Percentiles rank a stretch among this genome's conserved stretches.
These are phyloP conservation scores for Amauroascus verrucosus DNA, from an alignment of 2,329 filamentous ascomycete species.

Conservation along the genomic window DNA sequence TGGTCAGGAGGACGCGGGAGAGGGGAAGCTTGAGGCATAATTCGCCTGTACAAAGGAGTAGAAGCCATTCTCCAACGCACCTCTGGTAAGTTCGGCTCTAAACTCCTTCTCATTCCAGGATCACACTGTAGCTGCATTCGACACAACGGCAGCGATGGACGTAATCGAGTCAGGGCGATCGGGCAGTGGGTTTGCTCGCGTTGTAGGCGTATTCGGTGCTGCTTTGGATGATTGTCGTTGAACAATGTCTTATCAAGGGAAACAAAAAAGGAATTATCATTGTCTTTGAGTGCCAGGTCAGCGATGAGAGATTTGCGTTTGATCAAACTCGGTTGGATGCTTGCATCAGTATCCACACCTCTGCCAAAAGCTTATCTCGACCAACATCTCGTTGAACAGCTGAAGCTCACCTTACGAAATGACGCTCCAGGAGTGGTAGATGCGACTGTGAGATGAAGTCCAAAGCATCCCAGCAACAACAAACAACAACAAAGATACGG, in stretches of 20 bases:
- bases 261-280: neutral
- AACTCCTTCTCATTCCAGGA: neutral
- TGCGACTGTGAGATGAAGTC: neutral
- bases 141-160: neutral
- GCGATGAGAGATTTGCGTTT: conserved; percentile 1
- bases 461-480: too few species aligned
- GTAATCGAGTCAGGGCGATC: neutral
- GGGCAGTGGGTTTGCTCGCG: neutral
- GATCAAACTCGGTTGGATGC: neutral
- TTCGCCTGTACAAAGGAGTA: neutral
- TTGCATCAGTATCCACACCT: neutral
- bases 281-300: neutral
- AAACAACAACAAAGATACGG: too few species aligned
- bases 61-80: neutral
- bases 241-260: neutral
- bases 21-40: neutral
- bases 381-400: neutral
- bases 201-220: neutral
- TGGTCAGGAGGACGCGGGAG: neutral
- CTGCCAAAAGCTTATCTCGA: neutral
- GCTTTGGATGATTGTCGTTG: neutral
- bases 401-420: neutral
- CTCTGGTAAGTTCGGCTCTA: neutral
- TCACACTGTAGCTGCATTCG: neutral
- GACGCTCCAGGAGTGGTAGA: neutral